Base-by-base conservation (phyloP, 805 yeast genomes). In the Myxozyma kluyveri region DNA sequence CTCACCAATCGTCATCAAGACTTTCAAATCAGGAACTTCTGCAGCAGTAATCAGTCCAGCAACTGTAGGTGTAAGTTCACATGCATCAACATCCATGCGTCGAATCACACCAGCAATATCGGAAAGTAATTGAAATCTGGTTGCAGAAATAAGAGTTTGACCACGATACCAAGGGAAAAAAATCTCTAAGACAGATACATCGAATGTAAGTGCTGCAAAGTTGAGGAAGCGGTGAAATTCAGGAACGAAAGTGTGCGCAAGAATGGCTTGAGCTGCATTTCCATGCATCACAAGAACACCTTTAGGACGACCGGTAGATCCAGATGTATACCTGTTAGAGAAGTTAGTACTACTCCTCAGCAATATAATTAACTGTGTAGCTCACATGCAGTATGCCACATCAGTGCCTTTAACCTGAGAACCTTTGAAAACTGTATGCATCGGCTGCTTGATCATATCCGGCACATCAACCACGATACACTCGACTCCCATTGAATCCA, bases 241-340 rank as follows among this genome's bases (percentile, higher is more conserved):
- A 2, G 63, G 63, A 35, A 60, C 49, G 38, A 57, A 58, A 3
- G 42, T 27, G 42, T 61, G 65, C 7, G 62, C 53, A n/a, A 47
- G 47, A 17, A 61, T 42, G 17, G 63, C 56, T 24, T 57, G 59
- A 3, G 52, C 42, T 6, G 58, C 47, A 35, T 61, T 57, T 22
- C 31, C 32, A 31, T 62, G 65, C n/a, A 56, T 36, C 17, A 62
- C 57, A 9, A 70, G 74, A 41, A 76, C 76, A 51, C 81, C 81
- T 67, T 76, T 76, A 37, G 81, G 81, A 54, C 68, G 74, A 44
- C 81, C 81, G 12, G 81, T 76, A 19, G 80, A 75, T 12, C 81
- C 81, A 2, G 80, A 76, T 19, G 81, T 76, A 63, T 74, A 76
- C 44, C 53, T 53, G 14, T 4, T 2, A 22, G 35, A 46, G 17